Conservation (phyloP, 176 grass and related monocot species). For the Thinopyrum elongatum region DNA sequence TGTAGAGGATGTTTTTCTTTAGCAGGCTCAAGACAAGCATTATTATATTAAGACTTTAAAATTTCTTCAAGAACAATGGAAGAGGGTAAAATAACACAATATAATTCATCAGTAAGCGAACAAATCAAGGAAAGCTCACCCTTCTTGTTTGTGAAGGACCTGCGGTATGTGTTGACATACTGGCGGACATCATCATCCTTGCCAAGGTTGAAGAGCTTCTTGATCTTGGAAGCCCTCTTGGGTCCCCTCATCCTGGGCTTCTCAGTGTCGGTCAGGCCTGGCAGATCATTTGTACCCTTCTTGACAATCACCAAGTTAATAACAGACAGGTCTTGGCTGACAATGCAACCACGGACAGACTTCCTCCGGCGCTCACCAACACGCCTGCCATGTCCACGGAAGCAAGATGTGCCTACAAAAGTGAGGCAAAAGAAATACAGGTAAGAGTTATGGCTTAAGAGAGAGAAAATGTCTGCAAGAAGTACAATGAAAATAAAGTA, state of each 20-base stretch:
- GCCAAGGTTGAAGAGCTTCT: constrained; percentile 91
- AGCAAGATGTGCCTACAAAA: constrained; percentile 75
- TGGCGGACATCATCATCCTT: constrained; percentile 96
- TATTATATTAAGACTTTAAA: neutral
- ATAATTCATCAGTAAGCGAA: neutral
- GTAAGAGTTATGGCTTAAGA: neutral
- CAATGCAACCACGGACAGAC: constrained; percentile 94
- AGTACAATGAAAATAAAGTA: neutral
- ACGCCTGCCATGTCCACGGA: constrained; percentile 84
- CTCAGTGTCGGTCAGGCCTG: constrained; percentile 81
- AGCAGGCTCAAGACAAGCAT: neutral
- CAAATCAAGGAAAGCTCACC: constrained; percentile 38
- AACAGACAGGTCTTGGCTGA: constrained; percentile 85
- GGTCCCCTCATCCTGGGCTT: constrained; percentile 99
- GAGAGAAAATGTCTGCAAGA: neutral
- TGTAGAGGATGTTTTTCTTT: neutral
- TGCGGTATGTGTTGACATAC: constrained; percentile 92
- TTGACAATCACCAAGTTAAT: constrained; percentile 94
- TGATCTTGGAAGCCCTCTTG: constrained; percentile 94
- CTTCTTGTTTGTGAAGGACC: constrained; percentile 81
- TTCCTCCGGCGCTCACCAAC: constrained; percentile 88
- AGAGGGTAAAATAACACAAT: neutral
- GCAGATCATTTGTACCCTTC: constrained; percentile 85
- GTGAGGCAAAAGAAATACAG: neutral
- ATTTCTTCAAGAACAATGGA: too few species aligned